Percentiles rank a stretch among this genome's conserved stretches.
These are phyloP conservation scores for Penicillium mononematosum DNA, from an alignment of 495 filamentous ascomycete species.

Conservation along the genomic window DNA sequence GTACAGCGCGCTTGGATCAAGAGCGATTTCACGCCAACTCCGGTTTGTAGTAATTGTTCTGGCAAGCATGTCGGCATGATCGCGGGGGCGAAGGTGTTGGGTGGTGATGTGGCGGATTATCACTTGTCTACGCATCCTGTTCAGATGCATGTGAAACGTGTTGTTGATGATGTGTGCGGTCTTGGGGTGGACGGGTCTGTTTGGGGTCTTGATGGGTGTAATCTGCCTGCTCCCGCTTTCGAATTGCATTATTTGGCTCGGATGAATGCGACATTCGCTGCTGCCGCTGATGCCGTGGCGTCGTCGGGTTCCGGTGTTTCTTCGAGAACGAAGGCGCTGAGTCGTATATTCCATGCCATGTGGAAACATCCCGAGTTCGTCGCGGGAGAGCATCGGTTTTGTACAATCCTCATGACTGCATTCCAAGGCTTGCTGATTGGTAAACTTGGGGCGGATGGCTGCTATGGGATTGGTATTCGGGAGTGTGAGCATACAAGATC, in stretches of 20 bases:
- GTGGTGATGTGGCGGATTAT: slow-evolving; percentile 27
- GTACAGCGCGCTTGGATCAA: slow-evolving; percentile 41
- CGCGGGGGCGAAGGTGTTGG: slow-evolving; percentile 34
- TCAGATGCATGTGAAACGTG: slow-evolving; percentile 29
- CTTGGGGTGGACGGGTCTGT: slow-evolving; percentile 14
- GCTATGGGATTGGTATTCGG: slow-evolving; percentile 37
- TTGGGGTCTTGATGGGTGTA: slow-evolving; percentile 44
- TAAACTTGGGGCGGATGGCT: slow-evolving; percentile 41
- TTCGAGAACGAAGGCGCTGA: slow-evolving; percentile 13
- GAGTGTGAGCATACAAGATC: slow-evolving; percentile 29
- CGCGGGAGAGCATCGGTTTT: slow-evolving; percentile 39
- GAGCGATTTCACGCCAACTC: slow-evolving; percentile 32
- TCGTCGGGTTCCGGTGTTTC: not conserved
- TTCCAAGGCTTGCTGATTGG: slow-evolving; percentile 33
- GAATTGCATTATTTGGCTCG: slow-evolving; percentile 23
- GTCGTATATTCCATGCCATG: slow-evolving; percentile 38
- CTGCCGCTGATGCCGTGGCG: slow-evolving; percentile 14
- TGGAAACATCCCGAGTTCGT: slow-evolving; percentile 33
- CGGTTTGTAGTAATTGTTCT: slow-evolving; percentile 40
- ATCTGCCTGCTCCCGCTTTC: slow-evolving; percentile 39
- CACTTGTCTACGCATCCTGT: slow-evolving; percentile 31
- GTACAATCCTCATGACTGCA: slow-evolving; percentile 34
- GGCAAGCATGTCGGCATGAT: slow-evolving; percentile 45
- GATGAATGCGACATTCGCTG: slow-evolving; percentile 34
- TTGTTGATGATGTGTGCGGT: slow-evolving; percentile 30